phyloP scores from a whole-genome alignment of 805 yeast genomes.

The Saccharomycopsis lassenensis region DNA sequence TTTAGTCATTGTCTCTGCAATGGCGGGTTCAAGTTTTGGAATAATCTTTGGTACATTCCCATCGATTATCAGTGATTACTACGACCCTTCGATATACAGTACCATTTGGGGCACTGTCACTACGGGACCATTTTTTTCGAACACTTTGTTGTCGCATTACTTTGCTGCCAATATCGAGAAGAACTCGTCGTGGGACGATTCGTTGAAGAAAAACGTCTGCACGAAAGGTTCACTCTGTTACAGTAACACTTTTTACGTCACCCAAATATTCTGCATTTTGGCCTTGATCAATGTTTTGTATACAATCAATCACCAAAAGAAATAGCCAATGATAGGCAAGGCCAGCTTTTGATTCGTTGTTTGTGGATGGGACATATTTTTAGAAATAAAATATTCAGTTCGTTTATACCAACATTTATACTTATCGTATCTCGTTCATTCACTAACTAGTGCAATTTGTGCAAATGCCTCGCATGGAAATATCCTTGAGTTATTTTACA shows the following conservation, averaged over 20 bases:
- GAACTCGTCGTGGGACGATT: constrained; percentile 30
- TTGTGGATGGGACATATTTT: neutral
- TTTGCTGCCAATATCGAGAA: constrained; percentile 46
- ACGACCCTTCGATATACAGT: constrained; percentile 57
- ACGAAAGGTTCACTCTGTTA: constrained; percentile 38
- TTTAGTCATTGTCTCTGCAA: constrained; percentile 38
- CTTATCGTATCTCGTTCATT: too few species aligned
- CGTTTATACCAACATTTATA: too few species aligned
- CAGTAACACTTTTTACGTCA: constrained; percentile 28
- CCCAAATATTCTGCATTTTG: constrained; percentile 21
- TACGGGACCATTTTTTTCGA: constrained; percentile 53
- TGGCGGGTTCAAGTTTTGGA: constrained; percentile 61
- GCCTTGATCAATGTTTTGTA: constrained; percentile 19
- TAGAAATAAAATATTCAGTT: too few species aligned
- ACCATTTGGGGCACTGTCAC: constrained; percentile 70
- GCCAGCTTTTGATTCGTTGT: neutral
- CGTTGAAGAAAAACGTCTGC: constrained; percentile 32
- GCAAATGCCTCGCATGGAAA: too few species aligned
- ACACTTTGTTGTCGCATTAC: constrained; percentile 41
- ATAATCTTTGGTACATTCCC: constrained; percentile 66
- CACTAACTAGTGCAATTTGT: too few species aligned
- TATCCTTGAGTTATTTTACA: too few species aligned
- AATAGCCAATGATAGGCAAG: constrained; percentile 5
- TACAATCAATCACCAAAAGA: constrained; percentile 20
- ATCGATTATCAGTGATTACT: constrained; percentile 60